Conservation (phyloP, 495 filamentous ascomycete species). For the Daldinia concentrica region DNA sequence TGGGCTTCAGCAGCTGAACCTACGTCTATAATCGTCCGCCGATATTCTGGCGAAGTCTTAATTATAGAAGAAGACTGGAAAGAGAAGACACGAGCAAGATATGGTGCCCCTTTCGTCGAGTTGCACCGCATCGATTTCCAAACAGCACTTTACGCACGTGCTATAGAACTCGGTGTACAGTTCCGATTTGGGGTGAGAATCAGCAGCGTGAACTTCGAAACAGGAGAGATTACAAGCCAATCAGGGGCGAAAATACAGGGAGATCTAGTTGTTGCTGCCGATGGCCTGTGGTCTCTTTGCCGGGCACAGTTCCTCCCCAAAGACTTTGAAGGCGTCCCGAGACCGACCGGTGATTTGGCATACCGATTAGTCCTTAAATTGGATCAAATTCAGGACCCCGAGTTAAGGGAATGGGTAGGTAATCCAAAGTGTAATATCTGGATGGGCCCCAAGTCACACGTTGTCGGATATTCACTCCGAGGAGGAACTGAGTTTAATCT, state of each 20-base stretch:
- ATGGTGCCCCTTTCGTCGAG: conserved; percentile 53
- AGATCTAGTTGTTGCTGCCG: conserved; percentile 62
- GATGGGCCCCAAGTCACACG: conserved; percentile 67
- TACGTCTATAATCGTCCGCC: conserved; percentile 37
- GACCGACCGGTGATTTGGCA: conserved; percentile 63
- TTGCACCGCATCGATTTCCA: conserved; percentile 60
- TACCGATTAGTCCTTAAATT: conserved; percentile 62
- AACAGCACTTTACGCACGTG: conserved; percentile 48
- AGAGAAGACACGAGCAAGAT: conserved; percentile 43
- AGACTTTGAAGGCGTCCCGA: conserved; percentile 53
- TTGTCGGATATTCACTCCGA: conserved; percentile 63
- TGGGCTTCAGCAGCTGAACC: conserved; percentile 46
- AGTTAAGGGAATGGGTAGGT: conserved; percentile 54
- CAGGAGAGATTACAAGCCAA: conserved; percentile 47
- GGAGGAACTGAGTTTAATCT: conserved; percentile 63
- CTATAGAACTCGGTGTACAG: conserved; percentile 49
- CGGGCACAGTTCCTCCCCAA: conserved; percentile 51
- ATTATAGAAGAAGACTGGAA: conserved; percentile 45
- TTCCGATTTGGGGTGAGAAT: conserved; percentile 47
- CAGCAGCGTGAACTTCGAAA: conserved; percentile 51
- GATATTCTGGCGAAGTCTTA: conserved; percentile 50
- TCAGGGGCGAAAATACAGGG: conserved; percentile 46
- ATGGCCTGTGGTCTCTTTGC: conserved; percentile 61
- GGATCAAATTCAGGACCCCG: conserved; percentile 55
- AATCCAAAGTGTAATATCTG: conserved; percentile 70